These are phyloP conservation scores for Trametes cingulata DNA, from an alignment of 768 basidiomycete genomes.

Conservation along the genomic window DNA sequence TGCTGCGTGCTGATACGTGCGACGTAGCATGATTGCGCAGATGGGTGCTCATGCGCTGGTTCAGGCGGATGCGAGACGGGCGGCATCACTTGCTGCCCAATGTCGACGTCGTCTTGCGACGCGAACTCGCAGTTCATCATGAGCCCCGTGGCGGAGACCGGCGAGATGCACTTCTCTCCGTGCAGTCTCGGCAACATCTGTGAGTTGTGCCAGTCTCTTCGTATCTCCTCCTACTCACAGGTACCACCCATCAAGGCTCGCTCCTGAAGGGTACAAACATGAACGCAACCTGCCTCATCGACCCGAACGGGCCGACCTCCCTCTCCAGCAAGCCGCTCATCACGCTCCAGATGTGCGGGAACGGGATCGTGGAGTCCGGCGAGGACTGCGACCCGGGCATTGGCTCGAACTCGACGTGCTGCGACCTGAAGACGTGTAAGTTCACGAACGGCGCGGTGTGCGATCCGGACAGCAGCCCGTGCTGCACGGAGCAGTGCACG, in stretches of 20 bases:
- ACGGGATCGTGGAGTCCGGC: constrained; percentile 78
- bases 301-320: constrained; percentile 43
- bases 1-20: background rate
- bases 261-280: constrained; percentile 55
- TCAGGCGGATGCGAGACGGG: constrained; percentile 35
- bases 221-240: background rate
- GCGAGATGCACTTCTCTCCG: constrained; percentile 70
- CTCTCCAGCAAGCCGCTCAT: constrained; percentile 43
- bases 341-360: constrained; percentile 75
- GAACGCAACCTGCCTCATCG: constrained; percentile 68
- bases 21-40: constrained; percentile 62
- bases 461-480: constrained; percentile 73
- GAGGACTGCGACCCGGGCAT: constrained; percentile 87
- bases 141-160: constrained; percentile 70
- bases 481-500: constrained; percentile 69
- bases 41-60: constrained; percentile 50
- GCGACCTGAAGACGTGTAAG: constrained; percentile 74
- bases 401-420: constrained; percentile 64
- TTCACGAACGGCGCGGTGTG: constrained; percentile 72
- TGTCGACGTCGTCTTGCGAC: constrained; percentile 57
- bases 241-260: constrained; percentile 46
- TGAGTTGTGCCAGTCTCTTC: constrained; percentile 36
- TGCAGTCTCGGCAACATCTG: constrained; percentile 88
- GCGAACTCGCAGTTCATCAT: constrained; percentile 75
- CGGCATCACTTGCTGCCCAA: constrained; percentile 62